phyloP scores from a whole-genome alignment of 164 flowering plant species.

The Nelumbo lutea region DNA sequence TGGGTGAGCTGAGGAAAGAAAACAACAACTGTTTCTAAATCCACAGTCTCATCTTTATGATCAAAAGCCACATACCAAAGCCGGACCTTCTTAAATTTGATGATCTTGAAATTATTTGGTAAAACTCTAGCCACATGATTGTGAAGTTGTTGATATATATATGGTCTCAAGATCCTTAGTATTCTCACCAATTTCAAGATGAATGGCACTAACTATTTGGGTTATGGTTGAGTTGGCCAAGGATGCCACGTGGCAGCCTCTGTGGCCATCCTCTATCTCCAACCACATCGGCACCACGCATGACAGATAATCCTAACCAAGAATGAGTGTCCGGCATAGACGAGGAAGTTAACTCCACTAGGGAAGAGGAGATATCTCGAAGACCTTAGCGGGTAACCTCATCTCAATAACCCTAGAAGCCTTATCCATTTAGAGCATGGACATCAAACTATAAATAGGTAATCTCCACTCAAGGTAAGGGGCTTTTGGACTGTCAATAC shows the following conservation, averaged over 20 bases:
- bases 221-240: too few species aligned
- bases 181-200: conserved; percentile 77
- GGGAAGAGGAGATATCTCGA: too few species aligned
- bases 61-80: conserved; percentile 86
- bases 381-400: too few species aligned
- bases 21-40: conserved; percentile 62
- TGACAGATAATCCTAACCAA: too few species aligned
- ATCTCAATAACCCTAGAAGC: too few species aligned
- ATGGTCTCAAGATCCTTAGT: conserved; percentile 73
- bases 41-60: conserved; percentile 73
- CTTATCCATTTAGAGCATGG: too few species aligned
- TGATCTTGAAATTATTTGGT: conserved; percentile 72
- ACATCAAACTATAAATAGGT: conserved; percentile 15
- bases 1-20: conserved; percentile 66
- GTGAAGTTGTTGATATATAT: conserved; percentile 83
- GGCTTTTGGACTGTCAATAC: conserved; percentile 65
- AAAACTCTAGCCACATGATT: conserved; percentile 73
- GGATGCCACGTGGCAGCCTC: conserved; percentile 20
- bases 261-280: conserved; percentile 71
- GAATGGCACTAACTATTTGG: conserved; percentile 27
- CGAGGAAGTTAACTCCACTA: too few species aligned
- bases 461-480: too few species aligned
- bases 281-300: conserved; percentile 30
- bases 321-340: too few species aligned
- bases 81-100: conserved; percentile 58